Base-by-base conservation (phyloP, 805 yeast genomes). In the Cyberlindnera mrakii region DNA sequence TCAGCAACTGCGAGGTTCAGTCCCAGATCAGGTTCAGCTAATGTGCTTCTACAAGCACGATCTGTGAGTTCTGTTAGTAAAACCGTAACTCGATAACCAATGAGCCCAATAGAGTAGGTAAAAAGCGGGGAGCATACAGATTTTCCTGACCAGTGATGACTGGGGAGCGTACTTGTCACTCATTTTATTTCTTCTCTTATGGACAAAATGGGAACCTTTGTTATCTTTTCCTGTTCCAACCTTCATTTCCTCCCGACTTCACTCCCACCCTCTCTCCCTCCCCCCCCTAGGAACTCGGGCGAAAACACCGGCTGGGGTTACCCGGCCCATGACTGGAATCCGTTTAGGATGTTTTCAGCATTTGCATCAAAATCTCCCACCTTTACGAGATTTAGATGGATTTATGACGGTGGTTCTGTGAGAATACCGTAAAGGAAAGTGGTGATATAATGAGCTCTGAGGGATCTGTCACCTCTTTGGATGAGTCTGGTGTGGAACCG, bases 1-100 rank as follows among this genome's bases (percentile, higher is more conserved):
- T 93, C 99, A 48, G 97, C 91, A 46, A 93, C 90, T 60, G 91
- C 97, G 53, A 93, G 67, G 60, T 91, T 93, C 48, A 89, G 67
- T 4, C 88, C 86, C 45, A 90, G 72, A 58, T 93, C 91, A 6
- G 99, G 98, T 66, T 91, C 96, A 20, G 69, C 60, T 38, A 86
- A 69, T 1, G 91, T 72, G 32, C 93, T 83, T 53, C 93, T 77
- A 57, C 96, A 89, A 2, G 98, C 97, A 48, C 96, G 79, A 57
- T 81, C 83, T 71, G 51, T 47, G 5, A 14, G 6, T 41, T 46
- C 15, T 15, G 41, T 32, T 45, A 38, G 39, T 46, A 30, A 14
- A 4, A 34, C 29, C 38, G 32, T 6, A 25, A 14, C 11, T 31
- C 16, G 8, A 23, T 23, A 27, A 15, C 29, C n/a, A 14, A 16